Conservation (phyloP, 345 rosid genomes). For the Corchorus capsularis region DNA sequence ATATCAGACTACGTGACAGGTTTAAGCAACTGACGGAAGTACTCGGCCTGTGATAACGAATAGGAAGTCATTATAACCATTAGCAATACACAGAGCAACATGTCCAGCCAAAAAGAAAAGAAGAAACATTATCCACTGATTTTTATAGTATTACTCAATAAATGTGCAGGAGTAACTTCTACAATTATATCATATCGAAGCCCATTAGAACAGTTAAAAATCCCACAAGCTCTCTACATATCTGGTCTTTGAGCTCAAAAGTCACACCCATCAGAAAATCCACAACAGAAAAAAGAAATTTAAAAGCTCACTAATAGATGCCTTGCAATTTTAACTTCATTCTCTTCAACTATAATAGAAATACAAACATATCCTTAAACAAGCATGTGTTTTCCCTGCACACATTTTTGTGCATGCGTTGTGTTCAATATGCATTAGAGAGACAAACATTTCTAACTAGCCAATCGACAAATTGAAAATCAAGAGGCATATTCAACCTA, state of each 20-base stretch:
- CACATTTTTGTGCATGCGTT: neutral
- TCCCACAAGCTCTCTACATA: neutral
- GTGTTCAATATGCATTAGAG: neutral
- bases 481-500: slow-evolving; percentile 8
- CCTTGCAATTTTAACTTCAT: neutral
- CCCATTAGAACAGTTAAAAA: neutral
- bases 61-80: slow-evolving; percentile 7
- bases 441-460: neutral
- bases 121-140: neutral
- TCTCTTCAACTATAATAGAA: neutral
- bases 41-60: slow-evolving; percentile 71
- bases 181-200: slow-evolving; percentile 4
- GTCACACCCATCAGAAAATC: neutral
- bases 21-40: slow-evolving; percentile 95
- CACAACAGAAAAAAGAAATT: neutral
- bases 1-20: slow-evolving; percentile 87
- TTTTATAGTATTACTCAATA: neutral
- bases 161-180: neutral
- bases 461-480: neutral
- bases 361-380: neutral
- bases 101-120: neutral
- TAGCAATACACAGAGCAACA: neutral
- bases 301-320: neutral
- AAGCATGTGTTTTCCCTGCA: neutral
- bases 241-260: neutral